Conservation (phyloP, 371 early-diverging fungal species). For the Rhizopus microsporus region DNA sequence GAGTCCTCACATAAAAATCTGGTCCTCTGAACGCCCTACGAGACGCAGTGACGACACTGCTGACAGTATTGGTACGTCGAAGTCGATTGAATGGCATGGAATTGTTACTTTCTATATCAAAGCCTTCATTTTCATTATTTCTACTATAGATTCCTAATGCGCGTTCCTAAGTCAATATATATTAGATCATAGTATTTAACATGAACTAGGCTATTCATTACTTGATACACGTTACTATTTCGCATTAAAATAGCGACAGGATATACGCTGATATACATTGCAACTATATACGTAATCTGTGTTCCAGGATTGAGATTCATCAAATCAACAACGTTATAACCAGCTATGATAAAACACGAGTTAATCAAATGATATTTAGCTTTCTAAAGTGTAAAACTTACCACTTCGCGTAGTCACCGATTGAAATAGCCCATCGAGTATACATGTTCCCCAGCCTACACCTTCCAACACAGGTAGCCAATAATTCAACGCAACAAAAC, state of each 20-base stretch:
- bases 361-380: not conserved
- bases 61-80: constrained; percentile 37
- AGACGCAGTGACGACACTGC: constrained; percentile 39
- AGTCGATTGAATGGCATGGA: constrained; percentile 23
- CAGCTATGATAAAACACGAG: constrained; percentile 19
- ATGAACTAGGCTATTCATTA: not conserved
- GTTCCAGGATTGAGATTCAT: constrained; percentile 34
- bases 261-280: constrained; percentile 43
- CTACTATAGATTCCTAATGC: constrained; percentile 48
- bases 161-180: constrained; percentile 33
- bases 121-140: constrained; percentile 22
- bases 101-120: constrained; percentile 8
- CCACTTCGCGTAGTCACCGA: constrained; percentile 45
- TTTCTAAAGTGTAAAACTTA: constrained; percentile 5
- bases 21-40: constrained; percentile 37
- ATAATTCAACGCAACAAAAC: constrained; percentile 36
- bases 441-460: constrained; percentile 33
- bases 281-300: constrained; percentile 33
- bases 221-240: constrained; percentile 43
- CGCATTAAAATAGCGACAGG: constrained; percentile 46
- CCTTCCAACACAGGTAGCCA: constrained; percentile 37
- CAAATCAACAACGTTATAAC: constrained; percentile 32
- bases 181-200: too few species aligned
- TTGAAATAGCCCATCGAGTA: constrained; percentile 43
- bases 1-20: constrained; percentile 50